Conservation (phyloP, 495 filamentous ascomycete genomes). For the Chaetomium cochliodes region DNA sequence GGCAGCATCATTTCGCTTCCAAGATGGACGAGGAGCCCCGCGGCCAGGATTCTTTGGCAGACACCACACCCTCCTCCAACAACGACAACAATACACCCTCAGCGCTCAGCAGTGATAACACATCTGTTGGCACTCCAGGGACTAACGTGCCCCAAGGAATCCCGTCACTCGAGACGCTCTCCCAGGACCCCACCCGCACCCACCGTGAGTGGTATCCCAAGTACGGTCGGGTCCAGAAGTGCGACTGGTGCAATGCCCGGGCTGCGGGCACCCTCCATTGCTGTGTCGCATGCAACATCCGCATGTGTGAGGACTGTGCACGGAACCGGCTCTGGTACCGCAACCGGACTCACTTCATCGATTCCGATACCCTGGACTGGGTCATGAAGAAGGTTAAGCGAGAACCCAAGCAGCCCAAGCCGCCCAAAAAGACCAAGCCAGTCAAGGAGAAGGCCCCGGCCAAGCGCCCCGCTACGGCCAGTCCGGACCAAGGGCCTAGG, state of each 20-base stretch:
- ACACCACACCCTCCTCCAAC: neutral
- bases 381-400: neutral
- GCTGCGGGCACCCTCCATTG: slow-evolving; percentile 20
- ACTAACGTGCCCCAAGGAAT: neutral
- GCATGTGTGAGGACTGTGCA: slow-evolving; percentile 27
- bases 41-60: neutral
- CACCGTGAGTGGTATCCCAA: slow-evolving; percentile 22
- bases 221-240: slow-evolving; percentile 29
- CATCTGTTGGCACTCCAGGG: neutral
- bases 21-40: neutral
- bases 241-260: slow-evolving; percentile 29
- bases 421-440: neutral
- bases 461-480: neutral
- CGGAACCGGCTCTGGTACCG: slow-evolving; percentile 7
- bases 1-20: neutral
- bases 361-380: slow-evolving; percentile 21
- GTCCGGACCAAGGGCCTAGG: neutral
- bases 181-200: slow-evolving; percentile 4
- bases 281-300: slow-evolving; percentile 20
- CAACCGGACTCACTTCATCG: slow-evolving; percentile 23
- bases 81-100: neutral
- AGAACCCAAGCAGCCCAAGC: neutral
- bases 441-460: too few relatives aligned
- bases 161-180: neutral
- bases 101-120: neutral